These are phyloP conservation scores for Stentor coeruleus DNA, from an alignment of 73 alveolate genomes.

Conservation along the genomic window DNA sequence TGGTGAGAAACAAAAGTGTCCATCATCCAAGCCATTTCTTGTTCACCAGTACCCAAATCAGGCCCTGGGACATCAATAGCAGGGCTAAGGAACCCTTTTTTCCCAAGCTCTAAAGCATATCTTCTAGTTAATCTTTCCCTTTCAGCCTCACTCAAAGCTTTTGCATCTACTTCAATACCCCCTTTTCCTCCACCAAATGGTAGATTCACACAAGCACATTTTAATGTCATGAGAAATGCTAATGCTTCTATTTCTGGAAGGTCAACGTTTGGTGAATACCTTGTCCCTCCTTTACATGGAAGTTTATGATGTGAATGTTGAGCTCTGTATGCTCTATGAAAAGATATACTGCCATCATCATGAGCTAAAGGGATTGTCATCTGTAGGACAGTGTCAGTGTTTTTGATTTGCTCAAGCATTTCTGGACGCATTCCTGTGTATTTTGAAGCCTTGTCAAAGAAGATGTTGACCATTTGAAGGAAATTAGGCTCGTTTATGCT, in stretches of 20 bases:
- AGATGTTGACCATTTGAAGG: slow-evolving; percentile 56
- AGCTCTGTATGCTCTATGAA: slow-evolving; percentile 74
- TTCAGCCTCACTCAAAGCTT: slow-evolving; percentile 61
- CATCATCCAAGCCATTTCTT: slow-evolving; percentile 82
- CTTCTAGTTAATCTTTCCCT: slow-evolving; percentile 79
- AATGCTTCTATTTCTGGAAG: slow-evolving; percentile 77
- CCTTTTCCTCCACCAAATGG: slow-evolving; percentile 95
- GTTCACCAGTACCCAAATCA: slow-evolving; percentile 81
- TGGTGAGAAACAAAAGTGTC: slow-evolving; percentile 71
- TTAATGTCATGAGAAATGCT: slow-evolving; percentile 76
- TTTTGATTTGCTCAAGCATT: slow-evolving; percentile 34
- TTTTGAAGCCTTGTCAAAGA: slow-evolving; percentile 66
- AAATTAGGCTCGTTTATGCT: slow-evolving; percentile 50
- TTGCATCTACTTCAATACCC: slow-evolving; percentile 70
- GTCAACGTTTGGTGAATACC: slow-evolving; percentile 62
- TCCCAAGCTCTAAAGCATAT: slow-evolving; percentile 75
- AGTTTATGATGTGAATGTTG: slow-evolving; percentile 70
- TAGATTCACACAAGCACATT: slow-evolving; percentile 62
- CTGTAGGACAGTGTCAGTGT: slow-evolving; percentile 34
- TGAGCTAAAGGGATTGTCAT: neutral
- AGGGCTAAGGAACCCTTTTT: slow-evolving; percentile 80
- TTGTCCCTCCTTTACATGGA: slow-evolving; percentile 85
- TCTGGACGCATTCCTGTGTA: slow-evolving; percentile 56
- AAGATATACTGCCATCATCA: slow-evolving; percentile 38
- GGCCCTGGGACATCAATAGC: slow-evolving; percentile 83